These are phyloP conservation scores for Erysimum cheiri DNA, from an alignment of 441 rosid genomes.

Conservation along the genomic window DNA sequence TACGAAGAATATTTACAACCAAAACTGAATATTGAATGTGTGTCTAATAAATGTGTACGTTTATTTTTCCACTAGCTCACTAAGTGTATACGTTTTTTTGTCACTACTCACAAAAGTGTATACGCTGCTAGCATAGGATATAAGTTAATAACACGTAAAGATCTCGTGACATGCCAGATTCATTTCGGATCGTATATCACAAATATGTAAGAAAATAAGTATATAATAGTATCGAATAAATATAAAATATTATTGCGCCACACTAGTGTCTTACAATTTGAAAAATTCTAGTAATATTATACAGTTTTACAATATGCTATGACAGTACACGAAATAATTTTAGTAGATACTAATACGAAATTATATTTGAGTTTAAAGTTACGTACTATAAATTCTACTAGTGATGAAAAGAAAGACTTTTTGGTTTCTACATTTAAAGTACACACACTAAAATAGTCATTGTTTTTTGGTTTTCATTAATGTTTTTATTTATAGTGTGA, in stretches of 20 bases:
- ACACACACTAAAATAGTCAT: not conserved
- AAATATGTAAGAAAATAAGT: not conserved
- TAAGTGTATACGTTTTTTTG: slow-evolving; percentile 34
- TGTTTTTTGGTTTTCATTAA: not conserved
- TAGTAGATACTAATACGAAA: not conserved
- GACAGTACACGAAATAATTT: not conserved
- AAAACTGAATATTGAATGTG: slow-evolving; percentile 33
- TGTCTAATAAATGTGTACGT: slow-evolving; percentile 30
- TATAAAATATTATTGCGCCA: not conserved
- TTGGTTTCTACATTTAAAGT: not conserved
- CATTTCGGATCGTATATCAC: slow-evolving; percentile 30
- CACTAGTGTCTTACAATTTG: not conserved
- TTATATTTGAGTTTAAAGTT: not conserved
- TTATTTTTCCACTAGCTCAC: slow-evolving; percentile 29
- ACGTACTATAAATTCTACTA: too few relatives aligned
- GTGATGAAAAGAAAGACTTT: not conserved
- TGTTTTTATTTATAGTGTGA: not conserved
- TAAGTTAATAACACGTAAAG: slow-evolving; percentile 38
- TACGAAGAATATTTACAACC: slow-evolving; percentile 25
- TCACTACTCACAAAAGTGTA: slow-evolving; percentile 26
- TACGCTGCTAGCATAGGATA: slow-evolving; percentile 31
- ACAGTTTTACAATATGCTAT: not conserved
- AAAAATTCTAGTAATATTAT: too few relatives aligned
- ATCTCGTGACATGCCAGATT: slow-evolving; percentile 42
- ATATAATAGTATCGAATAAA: not conserved